Evolutionary conservation across 257 asterid species (phyloP), one percentile per base, ranked within the genome.

Genomic region (Lantana camara): DNA sequence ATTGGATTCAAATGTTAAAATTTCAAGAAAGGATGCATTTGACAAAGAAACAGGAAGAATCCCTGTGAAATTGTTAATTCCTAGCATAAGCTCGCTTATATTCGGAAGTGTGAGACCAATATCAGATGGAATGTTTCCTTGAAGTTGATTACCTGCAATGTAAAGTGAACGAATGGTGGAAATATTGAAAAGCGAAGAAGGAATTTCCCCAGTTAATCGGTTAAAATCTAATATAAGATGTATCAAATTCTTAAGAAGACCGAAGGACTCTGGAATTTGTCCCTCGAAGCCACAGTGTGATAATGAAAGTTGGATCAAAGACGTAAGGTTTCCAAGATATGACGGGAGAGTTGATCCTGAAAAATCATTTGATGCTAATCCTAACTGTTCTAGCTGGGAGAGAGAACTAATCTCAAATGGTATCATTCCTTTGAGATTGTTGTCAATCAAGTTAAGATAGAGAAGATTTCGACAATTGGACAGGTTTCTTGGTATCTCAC

Each of bases 341-440:
- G 29, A 64, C 9, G 79, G 81, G 46, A 80, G 68, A 5, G 58
- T 7, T 16, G n/a, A n/a, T n/a, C 85, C 85, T 0, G 67, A 60
- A 30, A 80, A 24, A 4, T 32, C 13, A 57, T 77, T 80, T 16
- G 3, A 7, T 4, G 68, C 57, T 40, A 80, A 30, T 24, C 17
- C 38, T 9, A 77, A 14, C 35, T 8, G 4, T 50, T 64, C 5
- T 13, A 80, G 76, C 29, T 67, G 50, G 3, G 16, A 30, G 50
- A 80, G 49, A 9, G 64, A 55, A 15, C 77, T 71, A 14, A 77
- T 41, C 30, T 72, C 71, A 0, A 30, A 19, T 5, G 78, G 74
- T 27, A 72, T 62, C 13, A 0, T 1, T 1, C 79, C 83, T 0
- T 71, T 41, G 21, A 75, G 68, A 14, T 32, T 27, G 34, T 81